Evolutionary conservation across 2,329 filamentous ascomycete species (phyloP), one percentile per base, ranked within the genome.

Genomic region (Fusarium sp.): DNA sequence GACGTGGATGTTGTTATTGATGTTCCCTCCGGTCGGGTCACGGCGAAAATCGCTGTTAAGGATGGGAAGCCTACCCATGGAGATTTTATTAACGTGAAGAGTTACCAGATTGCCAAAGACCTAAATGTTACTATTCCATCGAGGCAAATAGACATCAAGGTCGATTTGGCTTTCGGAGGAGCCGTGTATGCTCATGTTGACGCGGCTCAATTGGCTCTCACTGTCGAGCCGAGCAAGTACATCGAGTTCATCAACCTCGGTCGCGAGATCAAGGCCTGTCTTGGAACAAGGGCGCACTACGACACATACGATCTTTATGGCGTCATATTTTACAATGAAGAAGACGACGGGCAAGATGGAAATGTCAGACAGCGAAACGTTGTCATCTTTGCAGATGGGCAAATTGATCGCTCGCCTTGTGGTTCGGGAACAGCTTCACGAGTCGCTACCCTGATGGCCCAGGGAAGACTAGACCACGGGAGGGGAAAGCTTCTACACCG

Each of bases 361-460:
- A 30, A 60, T 0, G 18, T 62, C 3, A 32, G 24, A 4, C 73
- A 76, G 18, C 58, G 57, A 6, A 76, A 75, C 11, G 68, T 76
- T 7, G 72, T 70, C 1, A 51, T 76, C 16, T 76, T 76, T 52
- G 74, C 74, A 2, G 73, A 76, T 27, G 74, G 74, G 0, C 73
- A 76, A 12, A 71, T 76, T 6, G 74, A 76, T 22, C 73, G 72
- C 5, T 75, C 74, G 2, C 74, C 74, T 0, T 76, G 73, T 29
- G 74, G 74, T 9, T 76, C 74, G 6, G 74, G 74, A 7, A 74
- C 74, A 22, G 62, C 61, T 32, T 64, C 74, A 11, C 55, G 74
- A 24, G 37, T 74, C 4, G 72, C 74, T 2, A 57, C 66, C 0
- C 49, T 72, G 20, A 11, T 66, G 1, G 57, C 70, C 0, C 42